phyloP scores from a whole-genome alignment of 345 rosid genomes.

The Excoecaria cochinchinensis region DNA sequence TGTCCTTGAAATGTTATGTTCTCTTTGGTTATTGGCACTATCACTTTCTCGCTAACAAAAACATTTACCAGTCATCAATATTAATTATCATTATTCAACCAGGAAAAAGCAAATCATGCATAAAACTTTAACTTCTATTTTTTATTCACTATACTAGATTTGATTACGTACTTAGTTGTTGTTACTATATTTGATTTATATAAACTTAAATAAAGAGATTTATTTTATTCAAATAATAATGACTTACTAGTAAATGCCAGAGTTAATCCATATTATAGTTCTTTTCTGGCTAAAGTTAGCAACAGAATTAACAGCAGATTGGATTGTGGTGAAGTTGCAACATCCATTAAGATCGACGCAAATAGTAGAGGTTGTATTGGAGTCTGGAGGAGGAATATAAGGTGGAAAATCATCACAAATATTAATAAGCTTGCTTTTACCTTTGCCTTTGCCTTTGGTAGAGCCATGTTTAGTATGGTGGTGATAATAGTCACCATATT shows the following conservation, averaged over 20 bases:
- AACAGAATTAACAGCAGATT: slow-evolving; percentile 66
- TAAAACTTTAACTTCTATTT: too few relatives aligned
- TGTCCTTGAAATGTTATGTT: slow-evolving; percentile 91
- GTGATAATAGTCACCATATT: background rate
- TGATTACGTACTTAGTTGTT: too few relatives aligned
- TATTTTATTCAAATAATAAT: too few relatives aligned
- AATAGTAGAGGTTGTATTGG: slow-evolving; percentile 52
- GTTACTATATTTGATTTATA: too few relatives aligned
- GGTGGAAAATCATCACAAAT: slow-evolving; percentile 73
- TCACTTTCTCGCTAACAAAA: slow-evolving; percentile 65
- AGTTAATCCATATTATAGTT: slow-evolving; percentile 75
- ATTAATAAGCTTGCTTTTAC: slow-evolving; percentile 32
- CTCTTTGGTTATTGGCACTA: slow-evolving; percentile 54
- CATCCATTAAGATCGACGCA: slow-evolving; percentile 83
- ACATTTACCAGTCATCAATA: too few relatives aligned
- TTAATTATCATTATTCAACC: background rate
- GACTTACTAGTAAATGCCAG: slow-evolving; percentile 86
- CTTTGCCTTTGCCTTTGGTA: too few relatives aligned
- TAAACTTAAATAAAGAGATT: too few relatives aligned
- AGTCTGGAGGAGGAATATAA: slow-evolving; percentile 66
- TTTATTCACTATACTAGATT: too few relatives aligned
- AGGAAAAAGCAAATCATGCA: too few relatives aligned
- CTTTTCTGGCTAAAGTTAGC: slow-evolving; percentile 56
- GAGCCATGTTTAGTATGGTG: slow-evolving; percentile 26
- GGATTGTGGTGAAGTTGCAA: slow-evolving; percentile 84